Evolutionary conservation across 192 early-diverging fungal species (phyloP).

Genomic region (Chytriomyces sp.): DNA sequence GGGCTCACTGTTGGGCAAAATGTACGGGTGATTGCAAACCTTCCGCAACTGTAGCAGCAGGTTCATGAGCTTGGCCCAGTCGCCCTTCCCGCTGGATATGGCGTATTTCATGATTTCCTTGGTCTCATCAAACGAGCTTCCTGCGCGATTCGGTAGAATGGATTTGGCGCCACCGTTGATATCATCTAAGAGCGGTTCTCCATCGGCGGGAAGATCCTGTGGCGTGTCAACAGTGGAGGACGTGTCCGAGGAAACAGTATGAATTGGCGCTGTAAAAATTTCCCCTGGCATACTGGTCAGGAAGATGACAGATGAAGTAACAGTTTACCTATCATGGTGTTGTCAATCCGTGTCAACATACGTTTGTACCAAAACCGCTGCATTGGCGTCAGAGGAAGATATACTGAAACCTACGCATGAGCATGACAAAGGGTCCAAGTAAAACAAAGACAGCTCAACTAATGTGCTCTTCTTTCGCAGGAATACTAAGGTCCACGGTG

Average conservation of each 20-base stretch:
- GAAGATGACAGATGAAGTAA: not conserved
- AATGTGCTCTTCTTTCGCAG: slow-evolving; percentile 45
- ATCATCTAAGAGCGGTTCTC: not conserved
- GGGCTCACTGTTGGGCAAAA: slow-evolving; percentile 53
- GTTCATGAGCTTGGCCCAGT: slow-evolving; percentile 49
- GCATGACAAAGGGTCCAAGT: not conserved
- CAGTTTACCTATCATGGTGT: slow-evolving; percentile 16
- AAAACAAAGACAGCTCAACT: slow-evolving; percentile 9
- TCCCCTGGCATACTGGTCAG: slow-evolving; percentile 17
- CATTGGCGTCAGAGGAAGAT: slow-evolving; percentile 37
- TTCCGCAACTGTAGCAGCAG: slow-evolving; percentile 81
- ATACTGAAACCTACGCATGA: slow-evolving; percentile 19
- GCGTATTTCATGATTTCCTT: slow-evolving; percentile 22
- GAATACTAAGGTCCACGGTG: slow-evolving; percentile 46
- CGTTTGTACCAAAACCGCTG: slow-evolving; percentile 51
- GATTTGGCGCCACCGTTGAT: not conserved
- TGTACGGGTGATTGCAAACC: slow-evolving; percentile 74
- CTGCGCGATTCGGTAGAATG: too few relatives aligned
- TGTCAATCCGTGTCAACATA: slow-evolving; percentile 43
- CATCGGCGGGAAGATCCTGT: not conserved
- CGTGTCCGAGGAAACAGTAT: not conserved
- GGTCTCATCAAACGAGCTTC: not conserved
- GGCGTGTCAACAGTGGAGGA: not conserved
- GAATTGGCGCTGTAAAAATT: slow-evolving; percentile 28
- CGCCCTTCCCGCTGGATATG: slow-evolving; percentile 17